These are phyloP conservation scores for Puccinia brachypodii DNA, from an alignment of 1,284 basidiomycete genomes.

Conservation along the genomic window DNA sequence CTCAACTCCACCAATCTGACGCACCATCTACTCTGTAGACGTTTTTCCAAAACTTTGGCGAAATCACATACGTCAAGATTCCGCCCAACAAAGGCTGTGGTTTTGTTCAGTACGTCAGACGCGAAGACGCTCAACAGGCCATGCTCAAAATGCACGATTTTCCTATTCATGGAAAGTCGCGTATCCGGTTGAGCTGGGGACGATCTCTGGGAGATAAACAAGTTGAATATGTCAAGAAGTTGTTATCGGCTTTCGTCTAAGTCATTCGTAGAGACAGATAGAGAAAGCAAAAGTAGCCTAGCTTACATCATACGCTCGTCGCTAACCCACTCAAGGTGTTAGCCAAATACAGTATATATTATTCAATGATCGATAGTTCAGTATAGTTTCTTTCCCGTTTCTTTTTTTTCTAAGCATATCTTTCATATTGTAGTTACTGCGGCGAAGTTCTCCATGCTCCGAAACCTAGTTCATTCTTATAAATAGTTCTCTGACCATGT, in stretches of 20 bases:
- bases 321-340: no score
- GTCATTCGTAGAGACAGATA: no score
- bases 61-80: slow-evolving; percentile 92
- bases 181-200: slow-evolving; percentile 89
- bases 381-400: no score
- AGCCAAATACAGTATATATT: no score
- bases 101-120: slow-evolving; percentile 89
- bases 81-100: slow-evolving; percentile 93
- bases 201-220: slow-evolving; percentile 60
- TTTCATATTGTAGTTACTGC: no score
- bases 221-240: slow-evolving; percentile 43
- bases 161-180: slow-evolving; percentile 77
- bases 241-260: slow-evolving; percentile 23
- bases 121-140: slow-evolving; percentile 84
- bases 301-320: no score
- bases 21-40: slow-evolving; percentile 53
- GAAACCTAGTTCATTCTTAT: no score
- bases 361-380: no score
- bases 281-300: no score
- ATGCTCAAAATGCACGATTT: slow-evolving; percentile 97
- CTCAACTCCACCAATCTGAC: neutral
- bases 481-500: no score
- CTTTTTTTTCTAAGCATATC: no score
- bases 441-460: no score
- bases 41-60: slow-evolving; percentile 84